Evolutionary conservation across 1,284 basidiomycete species (phyloP).

Genomic region (Clitocybe nebularis): DNA sequence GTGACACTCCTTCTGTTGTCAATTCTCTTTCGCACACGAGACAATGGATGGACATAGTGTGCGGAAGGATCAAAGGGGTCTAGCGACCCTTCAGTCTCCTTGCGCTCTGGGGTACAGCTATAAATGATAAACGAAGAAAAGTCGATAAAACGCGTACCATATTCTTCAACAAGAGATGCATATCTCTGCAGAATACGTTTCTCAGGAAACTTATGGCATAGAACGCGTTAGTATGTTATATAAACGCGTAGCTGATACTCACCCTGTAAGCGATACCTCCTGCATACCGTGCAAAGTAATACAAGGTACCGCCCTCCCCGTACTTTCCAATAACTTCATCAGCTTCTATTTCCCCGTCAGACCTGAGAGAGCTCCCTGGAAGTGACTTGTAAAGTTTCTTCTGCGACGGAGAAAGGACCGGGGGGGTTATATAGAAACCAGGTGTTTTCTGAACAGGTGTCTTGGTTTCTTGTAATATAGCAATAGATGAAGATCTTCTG

Average conservation of each 20-base stretch:
- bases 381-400: conserved; percentile 39
- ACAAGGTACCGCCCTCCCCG: conserved; percentile 31
- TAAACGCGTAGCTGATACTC: conserved; percentile 18
- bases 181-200: conserved; percentile 34
- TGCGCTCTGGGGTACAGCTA: conserved; percentile 31
- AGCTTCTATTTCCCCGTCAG: conserved; percentile 30
- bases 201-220: conserved; percentile 39
- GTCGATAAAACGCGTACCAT: conserved; percentile 40
- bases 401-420: conserved; percentile 31
- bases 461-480: too few species aligned
- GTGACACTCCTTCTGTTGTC: conserved; percentile 33
- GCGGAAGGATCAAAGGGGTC: conserved; percentile 59
- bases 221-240: conserved; percentile 21
- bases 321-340: conserved; percentile 61
- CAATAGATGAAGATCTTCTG: too few species aligned
- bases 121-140: conserved; percentile 3
- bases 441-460: too few species aligned
- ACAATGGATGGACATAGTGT: conserved; percentile 53
- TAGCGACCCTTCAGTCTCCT: conserved; percentile 38
- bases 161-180: conserved; percentile 47
- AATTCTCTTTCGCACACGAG: conserved; percentile 41
- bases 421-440: conserved; percentile 28
- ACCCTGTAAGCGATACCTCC: conserved; percentile 64
- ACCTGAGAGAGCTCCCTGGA: conserved; percentile 29
- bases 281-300: conserved; percentile 57